phyloP scores from a whole-genome alignment of 306 rosid genomes.

The Quercus ilex region DNA sequence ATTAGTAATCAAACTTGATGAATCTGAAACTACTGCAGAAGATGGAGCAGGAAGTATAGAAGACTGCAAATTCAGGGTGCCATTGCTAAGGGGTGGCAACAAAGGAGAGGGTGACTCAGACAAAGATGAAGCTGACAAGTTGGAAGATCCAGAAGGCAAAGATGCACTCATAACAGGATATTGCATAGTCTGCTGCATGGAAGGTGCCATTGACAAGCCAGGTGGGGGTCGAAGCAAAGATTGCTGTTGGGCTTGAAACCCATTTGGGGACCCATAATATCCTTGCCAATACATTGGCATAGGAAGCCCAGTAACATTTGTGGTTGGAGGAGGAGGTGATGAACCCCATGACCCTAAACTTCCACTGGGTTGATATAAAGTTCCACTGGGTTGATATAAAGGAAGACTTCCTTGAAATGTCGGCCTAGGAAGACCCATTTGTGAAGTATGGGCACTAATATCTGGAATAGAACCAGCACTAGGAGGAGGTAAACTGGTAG shows the following conservation, averaged over 20 bases:
- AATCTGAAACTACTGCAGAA: constrained; percentile 21
- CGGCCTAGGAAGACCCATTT: constrained; percentile 16
- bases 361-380: constrained; percentile 22
- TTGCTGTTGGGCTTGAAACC: constrained; percentile 29
- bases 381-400: constrained; percentile 20
- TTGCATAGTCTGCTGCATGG: constrained; percentile 18
- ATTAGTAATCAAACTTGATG: constrained; percentile 16
- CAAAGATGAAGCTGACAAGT: constrained; percentile 9
- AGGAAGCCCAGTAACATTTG: constrained; percentile 16
- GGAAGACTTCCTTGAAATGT: constrained; percentile 21
- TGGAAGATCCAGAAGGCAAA: constrained; percentile 4
- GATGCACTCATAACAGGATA: constrained; percentile 7
- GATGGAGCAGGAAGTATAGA: constrained; percentile 17
- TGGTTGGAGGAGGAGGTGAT: constrained; percentile 18
- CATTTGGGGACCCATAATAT: constrained; percentile 14
- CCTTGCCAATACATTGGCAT: constrained; percentile 26
- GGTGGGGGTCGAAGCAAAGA: constrained; percentile 25
- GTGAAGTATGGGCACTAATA: constrained; percentile 8
- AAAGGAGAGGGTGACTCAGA: constrained; percentile 20
- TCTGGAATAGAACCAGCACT: constrained; percentile 15
- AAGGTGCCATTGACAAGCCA: constrained; percentile 16
- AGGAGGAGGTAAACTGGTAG: constrained; percentile 7
- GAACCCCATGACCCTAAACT: constrained; percentile 22
- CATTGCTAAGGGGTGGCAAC: constrained; percentile 18
- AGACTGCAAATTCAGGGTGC: constrained; percentile 20